phyloP scores from a whole-genome alignment of 179 eudicot species.

The Drosera spatulata region DNA sequence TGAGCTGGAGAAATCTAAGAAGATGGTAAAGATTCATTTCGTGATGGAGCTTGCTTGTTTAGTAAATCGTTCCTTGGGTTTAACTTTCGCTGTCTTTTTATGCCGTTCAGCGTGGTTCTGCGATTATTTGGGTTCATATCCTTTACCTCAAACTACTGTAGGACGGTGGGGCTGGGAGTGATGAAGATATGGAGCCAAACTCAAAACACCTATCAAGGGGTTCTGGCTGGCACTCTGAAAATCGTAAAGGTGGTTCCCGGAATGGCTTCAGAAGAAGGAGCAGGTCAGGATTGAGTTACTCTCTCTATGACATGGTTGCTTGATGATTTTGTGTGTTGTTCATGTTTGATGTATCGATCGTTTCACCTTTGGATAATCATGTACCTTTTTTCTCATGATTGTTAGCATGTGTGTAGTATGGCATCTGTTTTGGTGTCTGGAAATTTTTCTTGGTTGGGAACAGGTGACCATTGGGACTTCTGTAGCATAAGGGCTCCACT shows the following conservation, averaged over 20 bases:
- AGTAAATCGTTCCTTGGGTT: slow-evolving; percentile 26
- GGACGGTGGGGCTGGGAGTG: slow-evolving; percentile 51
- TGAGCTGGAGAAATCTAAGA: slow-evolving; percentile 48
- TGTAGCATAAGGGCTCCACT: too few species aligned
- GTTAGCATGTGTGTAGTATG: too few species aligned
- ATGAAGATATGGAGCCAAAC: slow-evolving; percentile 31
- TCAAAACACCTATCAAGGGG: slow-evolving; percentile 30
- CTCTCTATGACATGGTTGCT: too few species aligned
- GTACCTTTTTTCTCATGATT: too few species aligned
- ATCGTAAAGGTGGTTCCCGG: slow-evolving; percentile 40
- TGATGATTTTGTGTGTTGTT: too few species aligned
- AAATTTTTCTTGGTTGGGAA: too few species aligned
- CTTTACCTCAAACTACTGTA: slow-evolving; percentile 99
- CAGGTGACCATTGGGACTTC: too few species aligned
- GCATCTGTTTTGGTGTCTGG: too few species aligned
- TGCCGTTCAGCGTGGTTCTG: slow-evolving; percentile 98
- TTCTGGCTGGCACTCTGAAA: slow-evolving; percentile 28
- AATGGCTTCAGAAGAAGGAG: slow-evolving; percentile 63
- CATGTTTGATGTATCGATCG: too few species aligned
- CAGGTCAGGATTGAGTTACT: slow-evolving; percentile 36
- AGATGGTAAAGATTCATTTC: slow-evolving; percentile 56
- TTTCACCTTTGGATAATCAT: too few species aligned
- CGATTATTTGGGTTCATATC: slow-evolving; percentile 99
- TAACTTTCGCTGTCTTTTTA: slow-evolving; percentile 62
- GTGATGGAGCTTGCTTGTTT: slow-evolving; percentile 30